phyloP scores from a whole-genome alignment of 2,329 filamentous ascomycete genomes.

The Neofusicoccum parvum region DNA sequence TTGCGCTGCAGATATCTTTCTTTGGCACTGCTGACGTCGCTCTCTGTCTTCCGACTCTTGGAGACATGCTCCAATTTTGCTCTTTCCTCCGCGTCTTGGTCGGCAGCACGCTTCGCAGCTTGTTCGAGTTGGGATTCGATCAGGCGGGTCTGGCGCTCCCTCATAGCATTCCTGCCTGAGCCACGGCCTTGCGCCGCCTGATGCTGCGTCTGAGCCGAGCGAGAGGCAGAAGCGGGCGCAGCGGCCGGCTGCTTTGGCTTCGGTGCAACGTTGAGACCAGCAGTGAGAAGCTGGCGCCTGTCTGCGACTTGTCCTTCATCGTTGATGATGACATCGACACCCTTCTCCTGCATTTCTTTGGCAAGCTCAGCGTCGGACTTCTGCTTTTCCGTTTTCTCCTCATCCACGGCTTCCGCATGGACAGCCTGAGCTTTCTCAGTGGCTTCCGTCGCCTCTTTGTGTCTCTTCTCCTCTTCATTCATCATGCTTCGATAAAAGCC shows the following conservation, averaged over 20 bases:
- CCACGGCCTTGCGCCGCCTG: conserved; percentile 40
- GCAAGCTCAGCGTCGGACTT: conserved; percentile 67
- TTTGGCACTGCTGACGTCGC: conserved; percentile 74
- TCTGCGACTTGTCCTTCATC: conserved; percentile 84
- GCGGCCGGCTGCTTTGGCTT: conserved; percentile 57
- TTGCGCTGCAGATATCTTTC: conserved; percentile 80
- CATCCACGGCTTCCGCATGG: conserved; percentile 32
- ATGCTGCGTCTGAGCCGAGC: conserved; percentile 27
- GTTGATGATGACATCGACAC: conserved; percentile 68
- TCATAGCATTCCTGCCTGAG: conserved; percentile 62
- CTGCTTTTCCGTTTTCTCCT: conserved; percentile 46
- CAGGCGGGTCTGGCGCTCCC: conserved; percentile 78
- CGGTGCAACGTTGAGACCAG: conserved; percentile 72
- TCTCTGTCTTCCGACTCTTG: conserved; percentile 77
- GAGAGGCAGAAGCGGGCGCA: conserved; percentile 27
- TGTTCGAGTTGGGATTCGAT: conserved; percentile 76
- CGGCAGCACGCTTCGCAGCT: conserved; percentile 69
- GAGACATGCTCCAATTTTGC: conserved; percentile 63
- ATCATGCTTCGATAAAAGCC: conserved; percentile 77
- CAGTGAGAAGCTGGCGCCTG: conserved; percentile 75
- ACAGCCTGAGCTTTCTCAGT: conserved; percentile 47
- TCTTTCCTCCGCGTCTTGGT: conserved; percentile 69
- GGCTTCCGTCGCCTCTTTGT: conserved; percentile 70
- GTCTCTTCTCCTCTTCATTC: conserved; percentile 68
- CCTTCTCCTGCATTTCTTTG: conserved; percentile 65